Base-by-base conservation (phyloP, 495 filamentous ascomycete genomes). In the Mytilinidion resinicola region DNA sequence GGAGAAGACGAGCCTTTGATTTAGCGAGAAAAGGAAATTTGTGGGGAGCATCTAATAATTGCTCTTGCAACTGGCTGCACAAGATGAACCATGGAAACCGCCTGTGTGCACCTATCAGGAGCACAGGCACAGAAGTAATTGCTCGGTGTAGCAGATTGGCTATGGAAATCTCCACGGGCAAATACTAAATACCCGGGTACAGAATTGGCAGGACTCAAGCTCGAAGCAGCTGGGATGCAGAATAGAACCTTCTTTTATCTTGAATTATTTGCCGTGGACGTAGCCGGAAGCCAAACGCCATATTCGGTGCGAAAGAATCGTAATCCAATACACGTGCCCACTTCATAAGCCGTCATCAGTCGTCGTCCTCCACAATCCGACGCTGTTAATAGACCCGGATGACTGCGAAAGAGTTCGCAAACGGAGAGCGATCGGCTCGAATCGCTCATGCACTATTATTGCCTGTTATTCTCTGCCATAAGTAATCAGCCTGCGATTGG, bases 381-480 rank as follows among this genome's bases (percentile, higher is more conserved):
- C 21, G 9, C 12, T 25, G 14, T 11, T 49, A 1, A 25, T 49
- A 19, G 46, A 25, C 14, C 21, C 15, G 21, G 25, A 49, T 10
- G 7, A 19, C 19, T 21, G 15, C 21, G 7, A 19, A 12, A 12
- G 1, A 25, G 46, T 14, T 21, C 33, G 8, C 21, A 25, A 25
- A 14, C 44, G 43, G 55, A 17, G 35, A 9, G 25, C 8, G 17
- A 38, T 46, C 42, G 42, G 20, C 46, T 25, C 21, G 46, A 12
- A 25, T 25, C 46, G 46, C 4, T 63, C 38, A 63, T 54, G 61
- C 61, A 59, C 61, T 63, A 57, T 30, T 30, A 30, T 59, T 48
- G 17, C 38, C 42, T 49, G 61, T 63, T 63, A 63, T 51, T 57
- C 51, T 63, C 60, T 55, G 50, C 17, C 33, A 53, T 50, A 41